Conservation (phyloP, 495 filamentous ascomycete genomes). For the Physcia stellaris region DNA sequence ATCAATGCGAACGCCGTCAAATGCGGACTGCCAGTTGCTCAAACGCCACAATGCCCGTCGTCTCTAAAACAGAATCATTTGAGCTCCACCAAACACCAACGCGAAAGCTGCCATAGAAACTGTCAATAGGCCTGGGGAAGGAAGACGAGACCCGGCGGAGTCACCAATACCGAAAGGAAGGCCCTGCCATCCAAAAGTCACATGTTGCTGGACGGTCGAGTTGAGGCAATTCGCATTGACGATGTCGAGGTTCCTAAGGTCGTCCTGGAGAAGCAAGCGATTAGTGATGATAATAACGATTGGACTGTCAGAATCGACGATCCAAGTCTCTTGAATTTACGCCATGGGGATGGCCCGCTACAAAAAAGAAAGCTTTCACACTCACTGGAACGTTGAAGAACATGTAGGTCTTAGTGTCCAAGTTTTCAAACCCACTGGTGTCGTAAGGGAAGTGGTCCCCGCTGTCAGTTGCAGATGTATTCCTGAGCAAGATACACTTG, state of each 20-base stretch:
- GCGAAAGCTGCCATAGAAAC: no score
- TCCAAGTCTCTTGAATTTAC: neutral
- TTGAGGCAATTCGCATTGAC: conserved; percentile 58
- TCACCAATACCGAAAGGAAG: conserved; percentile 32
- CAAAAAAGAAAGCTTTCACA: neutral
- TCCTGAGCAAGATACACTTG: conserved; percentile 69
- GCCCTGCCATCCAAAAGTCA: conserved; percentile 57
- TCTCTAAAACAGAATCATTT: no score
- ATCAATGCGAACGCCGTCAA: no score
- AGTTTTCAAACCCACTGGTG: conserved; percentile 49
- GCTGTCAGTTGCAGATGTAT: conserved; percentile 52
- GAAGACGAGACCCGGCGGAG: no score
- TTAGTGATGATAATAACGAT: neutral
- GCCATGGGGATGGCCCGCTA: neutral
- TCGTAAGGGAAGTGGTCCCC: conserved; percentile 57
- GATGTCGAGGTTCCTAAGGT: conserved; percentile 53
- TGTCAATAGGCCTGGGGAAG: no score
- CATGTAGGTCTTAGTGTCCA: conserved; percentile 57
- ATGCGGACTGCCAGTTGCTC: no score
- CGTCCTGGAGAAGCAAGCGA: conserved; percentile 29
- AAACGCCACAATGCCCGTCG: no score
- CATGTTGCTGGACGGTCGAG: conserved; percentile 42
- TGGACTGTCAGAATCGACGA: neutral
- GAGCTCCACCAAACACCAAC: no score
- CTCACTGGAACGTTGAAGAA: conserved; percentile 50